Conservation (phyloP, 208 protist species). For the Tritrichomonas musculus region DNA sequence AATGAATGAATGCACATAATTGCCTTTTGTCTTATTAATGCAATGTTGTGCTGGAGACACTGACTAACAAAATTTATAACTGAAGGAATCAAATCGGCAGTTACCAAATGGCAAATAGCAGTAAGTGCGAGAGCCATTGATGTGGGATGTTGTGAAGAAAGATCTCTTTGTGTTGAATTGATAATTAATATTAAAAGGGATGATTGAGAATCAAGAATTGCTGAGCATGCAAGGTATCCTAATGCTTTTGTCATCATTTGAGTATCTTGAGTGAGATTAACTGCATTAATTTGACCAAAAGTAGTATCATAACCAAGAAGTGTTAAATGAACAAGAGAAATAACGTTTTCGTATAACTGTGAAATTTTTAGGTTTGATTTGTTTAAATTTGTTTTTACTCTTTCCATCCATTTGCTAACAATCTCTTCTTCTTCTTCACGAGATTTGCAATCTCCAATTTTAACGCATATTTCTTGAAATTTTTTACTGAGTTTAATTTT, state of each 20-base stretch:
- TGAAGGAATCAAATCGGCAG: neutral
- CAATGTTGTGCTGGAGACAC: neutral
- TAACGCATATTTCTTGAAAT: neutral
- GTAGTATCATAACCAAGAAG: neutral
- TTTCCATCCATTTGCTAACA: neutral
- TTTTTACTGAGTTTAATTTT: neutral
- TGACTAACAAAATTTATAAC: constrained; percentile 10
- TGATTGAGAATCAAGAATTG: neutral
- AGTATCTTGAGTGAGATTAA: constrained; percentile 22
- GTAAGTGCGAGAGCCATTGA: neutral
- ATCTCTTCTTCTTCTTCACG: neutral
- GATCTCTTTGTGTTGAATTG: neutral
- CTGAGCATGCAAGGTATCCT: constrained; percentile 7
- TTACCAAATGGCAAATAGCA: neutral
- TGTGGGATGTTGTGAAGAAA: neutral
- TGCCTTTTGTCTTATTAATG: constrained; percentile 15
- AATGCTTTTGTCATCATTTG: constrained; percentile 18
- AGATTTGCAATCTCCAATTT: constrained; percentile 24
- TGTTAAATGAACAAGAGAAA: neutral
- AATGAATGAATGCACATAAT: constrained; percentile 24
- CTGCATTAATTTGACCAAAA: constrained; percentile 32
- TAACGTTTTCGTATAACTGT: neutral
- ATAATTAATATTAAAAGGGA: neutral
- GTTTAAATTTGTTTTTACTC: neutral
- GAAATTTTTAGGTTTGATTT: neutral